Base-by-base conservation (phyloP, 768 basidiomycete species). In the Leccinum boreale region DNA sequence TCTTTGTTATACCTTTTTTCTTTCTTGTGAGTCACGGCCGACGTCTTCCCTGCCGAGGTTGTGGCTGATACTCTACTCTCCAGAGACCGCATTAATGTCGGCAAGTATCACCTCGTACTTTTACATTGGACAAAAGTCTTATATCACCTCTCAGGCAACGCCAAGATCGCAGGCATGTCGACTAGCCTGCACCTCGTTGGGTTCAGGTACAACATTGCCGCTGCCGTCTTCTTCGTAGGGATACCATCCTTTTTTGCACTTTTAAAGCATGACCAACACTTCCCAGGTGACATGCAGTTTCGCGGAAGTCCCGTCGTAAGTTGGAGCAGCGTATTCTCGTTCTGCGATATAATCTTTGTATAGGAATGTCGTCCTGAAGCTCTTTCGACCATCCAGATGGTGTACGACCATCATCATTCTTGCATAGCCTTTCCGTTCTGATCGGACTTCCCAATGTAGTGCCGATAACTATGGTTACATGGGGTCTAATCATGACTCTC, bases 21-120 rank as follows among this genome's bases (percentile, higher is more conserved):
- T 7, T 66, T 61, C 49, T 51, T 67, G 66, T 69, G 29, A 55
- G 66, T 57, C 1, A 39, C 1, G 4, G 1, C 42, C 23, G 24
- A 10, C 28, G 28, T 11, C 42, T 19, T 3, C 14, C 10, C 29
- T 9, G 19, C 26, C n/a, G 15, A 3, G 1, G 0, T 3, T 47
- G 31, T 47, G 36, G 60, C 15, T 14, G 14, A 50, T 11, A 6
- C 33, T 29, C 23, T 21, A 35, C 50, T 50, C 12, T 53, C 28
- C 52, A 77, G 76, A 26, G 80, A 80, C 64, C 75, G 80, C 24
- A 67, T 76, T 42, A 81, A 79, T 63, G 65, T 81, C 46, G 80
- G 79, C 55, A 63, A 71, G 70, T 70, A 39, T 28, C 35, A 36
- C 54, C 33, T n/a, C 29, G 1, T 14, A 12, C 28, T 19, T 23